Evolutionary conservation across 2,329 filamentous ascomycete genomes (phyloP), one percentile per base, ranked within the genome.

Genomic region (Laburnicola sp.): DNA sequence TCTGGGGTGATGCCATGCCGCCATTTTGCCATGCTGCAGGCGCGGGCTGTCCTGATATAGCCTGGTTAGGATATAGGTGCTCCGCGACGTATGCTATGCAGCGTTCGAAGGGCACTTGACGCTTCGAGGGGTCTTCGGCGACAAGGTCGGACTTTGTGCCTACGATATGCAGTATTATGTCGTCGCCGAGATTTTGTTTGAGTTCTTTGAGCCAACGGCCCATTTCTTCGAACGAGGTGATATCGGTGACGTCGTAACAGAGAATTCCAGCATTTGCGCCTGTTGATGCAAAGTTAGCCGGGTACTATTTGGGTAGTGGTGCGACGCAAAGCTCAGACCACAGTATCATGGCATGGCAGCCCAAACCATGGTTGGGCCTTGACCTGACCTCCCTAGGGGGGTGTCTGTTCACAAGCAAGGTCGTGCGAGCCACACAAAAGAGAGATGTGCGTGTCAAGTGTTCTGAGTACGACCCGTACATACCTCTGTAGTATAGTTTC

Each of bases 81-180:
- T 97, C 91, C 25, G 91, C 92, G 34, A 97, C 91, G 74, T 97
- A 99, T 41, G 90, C 91, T 66, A 97, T 96, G 71, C 92, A 97
- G 57, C 89, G 85, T 74, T 99, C 93, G 71, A 97, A 97, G 21
- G 92, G 90, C 4, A 99, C 91, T 68, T 92, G 86, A 48, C 93
- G 86, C 55, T 81, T 80, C 4, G 82, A 80, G 4, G 93, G 91
- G 56, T 97, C 91, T 62, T 87, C 82, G 35, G 91, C 87, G 44
- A 97, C 92, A 38, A 97, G 85, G 73, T 99, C 93, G 54, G 88
- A 71, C 47, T 74, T 74, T 36, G 70, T 97, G 58, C 93, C 94
- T 6, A 97, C 92, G n/a, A 97, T 88, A 70, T 97, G 92, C 4
- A 97, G 82, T 41, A 97, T 87, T 45, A 95, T 86, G 61, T 92